Base-by-base conservation (phyloP, 441 rosid genomes). In the Cnidoscolus chayamansa region DNA sequence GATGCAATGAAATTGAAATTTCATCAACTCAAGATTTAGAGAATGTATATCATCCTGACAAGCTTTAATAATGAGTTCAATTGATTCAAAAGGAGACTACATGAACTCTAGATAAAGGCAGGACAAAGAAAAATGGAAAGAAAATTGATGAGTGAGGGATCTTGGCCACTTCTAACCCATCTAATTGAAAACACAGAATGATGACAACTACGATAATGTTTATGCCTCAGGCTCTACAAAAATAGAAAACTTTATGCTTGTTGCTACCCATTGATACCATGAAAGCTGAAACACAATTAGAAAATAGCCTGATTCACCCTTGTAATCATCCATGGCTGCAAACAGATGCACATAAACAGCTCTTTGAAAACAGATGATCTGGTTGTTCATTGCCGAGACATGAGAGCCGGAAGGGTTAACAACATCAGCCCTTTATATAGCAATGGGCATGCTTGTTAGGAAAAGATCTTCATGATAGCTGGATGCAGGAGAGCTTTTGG, bases 151-250 rank as follows among this genome's bases (percentile, higher is more conserved):
- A 78, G 82, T 59, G 72, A 77, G 86, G 86, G 86, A 80, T 83
- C 77, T 51, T 68, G 78, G 77, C 86, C 83, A 56, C 88, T 77
- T 70, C 88, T 76, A 74, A 77, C 86, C 63, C 88, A 84, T 79
- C 87, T 54, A 59, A 71, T 63, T 74, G 37, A 71, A 67, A 80
- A 55, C 63, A 74, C n/a, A 60, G 16, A 61, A 63, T 35, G 67
- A 76, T 40, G 68, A 68, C 60, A 78, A 50, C 61, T 59, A 51
- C 30, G 55, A 51, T 59, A 10, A 49, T 56, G 65, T 72, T 72
- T 67, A 65, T 67, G 67, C 50, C 78, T 72, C 58, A 51, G 65
- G 25, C 25, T 25, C 55, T 54, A 49, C 13, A 67, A 73, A 70
- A 67, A 30, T 4, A 1, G 48, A 74, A 25, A 63, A 77, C 78